These are phyloP conservation scores for Xylaria scruposa DNA, from an alignment of 495 filamentous ascomycete genomes.

Conservation along the genomic window DNA sequence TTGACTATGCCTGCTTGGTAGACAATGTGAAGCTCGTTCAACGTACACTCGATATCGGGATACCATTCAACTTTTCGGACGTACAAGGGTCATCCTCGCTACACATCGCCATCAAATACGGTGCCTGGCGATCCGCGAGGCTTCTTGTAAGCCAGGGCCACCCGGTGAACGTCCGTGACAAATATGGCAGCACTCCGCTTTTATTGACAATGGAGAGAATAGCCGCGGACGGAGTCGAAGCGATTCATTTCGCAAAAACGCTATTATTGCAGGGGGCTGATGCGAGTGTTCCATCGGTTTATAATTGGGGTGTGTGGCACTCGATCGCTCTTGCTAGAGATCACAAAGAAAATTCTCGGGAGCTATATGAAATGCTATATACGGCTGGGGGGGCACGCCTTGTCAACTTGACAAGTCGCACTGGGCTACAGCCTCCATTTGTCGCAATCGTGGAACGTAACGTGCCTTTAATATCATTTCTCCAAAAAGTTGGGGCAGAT, in stretches of 20 bases:
- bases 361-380: slow-evolving; percentile 4
- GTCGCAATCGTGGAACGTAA: background rate
- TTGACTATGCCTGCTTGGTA: background rate
- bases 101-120: background rate
- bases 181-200: background rate
- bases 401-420: background rate
- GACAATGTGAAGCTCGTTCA: background rate
- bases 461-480: background rate
- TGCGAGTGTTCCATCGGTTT: background rate
- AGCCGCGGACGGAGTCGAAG: background rate
- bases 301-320: background rate
- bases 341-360: background rate
- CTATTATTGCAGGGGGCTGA: background rate
- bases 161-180: background rate
- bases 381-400: background rate
- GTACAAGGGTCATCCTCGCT: background rate
- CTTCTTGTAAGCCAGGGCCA: slow-evolving; percentile 10
- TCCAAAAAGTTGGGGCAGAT: background rate
- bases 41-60: background rate
- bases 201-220: background rate
- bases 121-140: background rate
- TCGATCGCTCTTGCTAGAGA: background rate
- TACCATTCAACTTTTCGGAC: background rate
- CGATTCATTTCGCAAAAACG: background rate
- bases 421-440: background rate